phyloP scores from a whole-genome alignment of 352 stramenopile genomes.

The Phytophthora uliginosa region DNA sequence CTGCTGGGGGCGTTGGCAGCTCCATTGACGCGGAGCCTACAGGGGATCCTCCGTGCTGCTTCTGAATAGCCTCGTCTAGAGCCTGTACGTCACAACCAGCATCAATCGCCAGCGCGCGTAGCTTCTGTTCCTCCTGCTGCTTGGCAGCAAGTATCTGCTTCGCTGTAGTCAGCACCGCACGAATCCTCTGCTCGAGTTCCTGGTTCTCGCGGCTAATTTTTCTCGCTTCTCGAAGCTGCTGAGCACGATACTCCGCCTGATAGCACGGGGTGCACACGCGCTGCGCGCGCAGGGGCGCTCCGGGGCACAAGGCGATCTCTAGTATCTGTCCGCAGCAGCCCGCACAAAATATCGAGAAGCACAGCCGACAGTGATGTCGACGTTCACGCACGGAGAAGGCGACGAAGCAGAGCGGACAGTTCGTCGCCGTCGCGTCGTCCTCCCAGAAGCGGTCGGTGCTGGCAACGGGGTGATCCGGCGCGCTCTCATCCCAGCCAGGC shows the following conservation, averaged over 20 bases:
- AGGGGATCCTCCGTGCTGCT: constrained; percentile 47
- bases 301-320: constrained; percentile 70
- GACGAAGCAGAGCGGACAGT: constrained; percentile 61
- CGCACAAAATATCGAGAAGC: constrained; percentile 79
- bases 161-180: constrained; percentile 48
- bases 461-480: constrained; percentile 62
- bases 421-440: constrained; percentile 48
- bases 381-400: constrained; percentile 54
- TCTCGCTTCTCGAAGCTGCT: constrained; percentile 58
- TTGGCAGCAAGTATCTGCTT: constrained; percentile 46
- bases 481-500: constrained; percentile 65
- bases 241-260: constrained; percentile 56
- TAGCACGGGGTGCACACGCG: constrained; percentile 72
- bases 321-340: constrained; percentile 56
- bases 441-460: constrained; percentile 71
- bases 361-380: constrained; percentile 81
- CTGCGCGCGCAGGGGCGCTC: constrained; percentile 61
- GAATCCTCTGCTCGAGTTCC: constrained; percentile 65
- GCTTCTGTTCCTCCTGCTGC: constrained; percentile 48
- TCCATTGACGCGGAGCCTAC: constrained; percentile 44
- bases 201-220: constrained; percentile 71
- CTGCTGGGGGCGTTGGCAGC: constrained; percentile 55
- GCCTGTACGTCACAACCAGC: constrained; percentile 58
- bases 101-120: constrained; percentile 51
- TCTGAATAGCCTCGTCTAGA: constrained; percentile 60